A percentile compares a stretch with the other conserved stretches of the same genome.
These are phyloP conservation scores for Phycomyces nitens DNA, from an alignment of 192 early-diverging fungal genomes.

Conservation along the genomic window DNA sequence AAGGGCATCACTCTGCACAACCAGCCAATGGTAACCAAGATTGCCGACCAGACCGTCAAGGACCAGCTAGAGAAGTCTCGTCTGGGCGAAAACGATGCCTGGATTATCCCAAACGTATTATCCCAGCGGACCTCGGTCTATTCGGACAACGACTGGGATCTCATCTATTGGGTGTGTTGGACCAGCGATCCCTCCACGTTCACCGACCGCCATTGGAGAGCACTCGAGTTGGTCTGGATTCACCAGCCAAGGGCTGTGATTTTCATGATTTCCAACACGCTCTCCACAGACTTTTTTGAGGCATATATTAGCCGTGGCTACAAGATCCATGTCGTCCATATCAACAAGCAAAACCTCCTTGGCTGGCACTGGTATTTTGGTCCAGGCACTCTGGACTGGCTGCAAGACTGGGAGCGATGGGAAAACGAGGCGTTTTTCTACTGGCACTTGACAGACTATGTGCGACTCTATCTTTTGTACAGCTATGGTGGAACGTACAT, in stretches of 20 bases:
- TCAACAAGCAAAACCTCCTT: slow-evolving; percentile 49
- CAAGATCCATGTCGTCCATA: slow-evolving; percentile 50
- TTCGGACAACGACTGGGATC: slow-evolving; percentile 54
- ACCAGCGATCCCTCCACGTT: slow-evolving; percentile 51
- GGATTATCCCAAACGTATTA: slow-evolving; percentile 50
- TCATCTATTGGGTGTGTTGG: slow-evolving; percentile 58
- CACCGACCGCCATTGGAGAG: slow-evolving; percentile 50
- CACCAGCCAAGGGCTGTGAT: slow-evolving; percentile 52
- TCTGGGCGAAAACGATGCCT: slow-evolving; percentile 43
- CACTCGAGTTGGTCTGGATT: slow-evolving; percentile 55
- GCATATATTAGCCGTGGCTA: slow-evolving; percentile 52
- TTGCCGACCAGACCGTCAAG: slow-evolving; percentile 20
- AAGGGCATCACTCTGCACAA: slow-evolving; percentile 44
- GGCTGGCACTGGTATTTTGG: slow-evolving; percentile 56
- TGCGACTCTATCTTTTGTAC: slow-evolving; percentile 48
- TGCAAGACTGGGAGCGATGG: slow-evolving; percentile 52
- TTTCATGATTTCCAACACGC: slow-evolving; percentile 49
- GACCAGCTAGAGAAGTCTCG: slow-evolving; percentile 16
- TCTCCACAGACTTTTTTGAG: slow-evolving; percentile 46
- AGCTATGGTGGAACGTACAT: slow-evolving; percentile 62
- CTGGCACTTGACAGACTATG: slow-evolving; percentile 53
- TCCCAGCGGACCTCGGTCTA: slow-evolving; percentile 49
- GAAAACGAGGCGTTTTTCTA: slow-evolving; percentile 47
- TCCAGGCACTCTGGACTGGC: slow-evolving; percentile 49
- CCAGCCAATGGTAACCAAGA: slow-evolving; percentile 15